These are phyloP conservation scores for Delonix regia DNA, from an alignment of 306 rosid genomes.

Conservation along the genomic window DNA sequence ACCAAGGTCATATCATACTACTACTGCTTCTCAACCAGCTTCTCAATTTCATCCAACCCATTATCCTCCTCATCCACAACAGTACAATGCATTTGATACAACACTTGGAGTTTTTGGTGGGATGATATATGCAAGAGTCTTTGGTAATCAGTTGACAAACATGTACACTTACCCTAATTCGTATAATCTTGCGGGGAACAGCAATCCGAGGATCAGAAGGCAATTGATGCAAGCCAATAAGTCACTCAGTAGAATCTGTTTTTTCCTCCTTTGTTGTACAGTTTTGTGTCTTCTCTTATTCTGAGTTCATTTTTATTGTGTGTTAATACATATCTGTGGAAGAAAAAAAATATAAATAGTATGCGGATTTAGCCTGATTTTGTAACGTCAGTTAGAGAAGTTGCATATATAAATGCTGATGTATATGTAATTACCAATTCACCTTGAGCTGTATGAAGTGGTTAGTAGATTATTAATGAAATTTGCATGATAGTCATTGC, in stretches of 20 bases:
- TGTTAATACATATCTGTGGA: constrained; percentile 41
- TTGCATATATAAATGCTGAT: constrained; percentile 26
- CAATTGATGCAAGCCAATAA: constrained; percentile 66
- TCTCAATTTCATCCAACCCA: constrained; percentile 45
- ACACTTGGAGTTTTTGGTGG: constrained; percentile 63
- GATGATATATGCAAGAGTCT: constrained; percentile 73
- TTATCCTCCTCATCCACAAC: constrained; percentile 45
- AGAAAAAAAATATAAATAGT: constrained; percentile 5
- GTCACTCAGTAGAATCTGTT: constrained; percentile 73
- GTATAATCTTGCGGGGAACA: constrained; percentile 50
- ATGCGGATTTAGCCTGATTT: constrained; percentile 32
- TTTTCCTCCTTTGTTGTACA: constrained; percentile 75
- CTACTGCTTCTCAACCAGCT: constrained; percentile 31
- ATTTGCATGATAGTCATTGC: no score
- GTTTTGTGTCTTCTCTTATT: constrained; percentile 74
- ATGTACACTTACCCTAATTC: constrained; percentile 64
- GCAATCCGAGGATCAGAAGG: constrained; percentile 71
- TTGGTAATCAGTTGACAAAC: constrained; percentile 67
- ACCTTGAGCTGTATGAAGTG: constrained; percentile 4
- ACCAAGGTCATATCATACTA: constrained; percentile 35
- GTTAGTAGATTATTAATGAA: background rate
- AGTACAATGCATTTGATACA: constrained; percentile 45
- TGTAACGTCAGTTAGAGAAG: constrained; percentile 32
- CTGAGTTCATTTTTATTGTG: constrained; percentile 45
- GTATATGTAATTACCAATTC: constrained; percentile 35